Conservation (phyloP, 108 stramenopile genomes). For the Schizochytrium sp. region DNA sequence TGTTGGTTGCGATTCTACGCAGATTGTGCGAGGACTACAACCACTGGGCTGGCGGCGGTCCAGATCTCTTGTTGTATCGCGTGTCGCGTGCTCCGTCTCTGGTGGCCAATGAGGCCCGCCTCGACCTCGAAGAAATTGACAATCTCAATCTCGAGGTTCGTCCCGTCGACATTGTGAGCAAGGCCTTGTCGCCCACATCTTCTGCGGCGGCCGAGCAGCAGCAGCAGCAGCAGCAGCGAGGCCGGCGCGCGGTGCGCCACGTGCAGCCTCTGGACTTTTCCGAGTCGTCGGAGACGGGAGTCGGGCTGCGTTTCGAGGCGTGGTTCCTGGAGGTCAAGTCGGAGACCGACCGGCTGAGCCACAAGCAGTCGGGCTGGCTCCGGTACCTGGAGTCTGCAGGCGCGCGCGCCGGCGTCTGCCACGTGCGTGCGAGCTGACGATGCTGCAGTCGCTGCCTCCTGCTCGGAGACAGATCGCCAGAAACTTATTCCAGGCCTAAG, state of each 20-base stretch:
- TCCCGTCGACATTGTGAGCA: not conserved
- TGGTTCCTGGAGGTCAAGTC: not conserved
- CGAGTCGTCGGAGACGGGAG: not conserved
- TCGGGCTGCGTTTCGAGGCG: not conserved
- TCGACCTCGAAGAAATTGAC: too few species aligned
- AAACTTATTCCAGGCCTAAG: too few species aligned
- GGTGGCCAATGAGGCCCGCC: not conserved
- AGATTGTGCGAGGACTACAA: not conserved
- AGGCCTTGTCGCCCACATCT: not conserved
- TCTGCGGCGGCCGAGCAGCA: not conserved
- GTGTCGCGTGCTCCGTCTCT: not conserved
- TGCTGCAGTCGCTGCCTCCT: too few species aligned
- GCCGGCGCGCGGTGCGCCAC: not conserved
- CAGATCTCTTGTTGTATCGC: not conserved
- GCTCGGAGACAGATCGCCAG: too few species aligned
- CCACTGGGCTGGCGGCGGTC: not conserved
- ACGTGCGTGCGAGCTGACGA: not conserved
- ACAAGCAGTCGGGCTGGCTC: not conserved
- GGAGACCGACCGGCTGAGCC: not conserved
- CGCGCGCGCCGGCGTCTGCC: not conserved
- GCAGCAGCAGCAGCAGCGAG: not conserved
- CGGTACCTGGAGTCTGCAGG: not conserved
- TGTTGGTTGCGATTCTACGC: not conserved
- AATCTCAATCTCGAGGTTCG: not conserved
- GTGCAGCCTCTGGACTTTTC: not conserved